phyloP scores from a whole-genome alignment of 1,139 yeast species.

The Yamadazyma friedrichii region DNA sequence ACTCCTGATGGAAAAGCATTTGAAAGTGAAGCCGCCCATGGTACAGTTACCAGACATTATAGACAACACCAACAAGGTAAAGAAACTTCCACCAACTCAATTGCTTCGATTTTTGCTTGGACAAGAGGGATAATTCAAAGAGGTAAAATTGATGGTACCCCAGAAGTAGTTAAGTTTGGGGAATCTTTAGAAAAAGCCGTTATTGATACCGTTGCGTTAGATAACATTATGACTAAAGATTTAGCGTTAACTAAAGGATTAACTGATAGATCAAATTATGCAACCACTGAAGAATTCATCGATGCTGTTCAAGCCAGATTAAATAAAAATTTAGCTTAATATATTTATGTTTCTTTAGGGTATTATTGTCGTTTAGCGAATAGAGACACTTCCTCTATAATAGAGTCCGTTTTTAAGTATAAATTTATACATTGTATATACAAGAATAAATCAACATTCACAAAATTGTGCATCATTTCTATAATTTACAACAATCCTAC shows the following conservation, averaged over 20 bases:
- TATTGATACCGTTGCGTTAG: constrained; percentile 84
- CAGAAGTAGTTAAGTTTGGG: constrained; percentile 80
- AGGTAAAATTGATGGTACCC: constrained; percentile 83
- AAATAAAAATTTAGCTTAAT: constrained; percentile 22
- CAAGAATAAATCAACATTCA: constrained; percentile 7
- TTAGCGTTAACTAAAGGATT: constrained; percentile 85
- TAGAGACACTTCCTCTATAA: background rate
- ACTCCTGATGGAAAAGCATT: constrained; percentile 96
- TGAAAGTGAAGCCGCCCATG: constrained; percentile 97
- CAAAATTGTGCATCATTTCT: constrained; percentile 2
- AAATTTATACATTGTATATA: constrained; percentile 7
- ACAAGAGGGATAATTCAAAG: constrained; percentile 88
- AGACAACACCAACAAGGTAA: constrained; percentile 94
- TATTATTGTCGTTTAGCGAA: too few species aligned
- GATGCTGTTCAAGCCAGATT: constrained; percentile 57
- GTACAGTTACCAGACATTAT: constrained; percentile 95
- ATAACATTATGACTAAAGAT: constrained; percentile 93
- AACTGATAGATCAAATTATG: constrained; percentile 76
- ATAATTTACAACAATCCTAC: constrained; percentile 1
- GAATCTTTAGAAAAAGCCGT: constrained; percentile 77
- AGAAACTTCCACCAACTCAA: constrained; percentile 96
- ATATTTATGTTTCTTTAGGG: too few species aligned
- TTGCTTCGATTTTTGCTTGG: constrained; percentile 98
- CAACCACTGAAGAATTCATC: constrained; percentile 87
- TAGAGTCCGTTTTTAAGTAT: background rate